A percentile compares a stretch with the other conserved stretches of the same genome.
phyloP scores from a whole-genome alignment of 2,329 filamentous ascomycete genomes.

The Chaetomium olivaceum region DNA sequence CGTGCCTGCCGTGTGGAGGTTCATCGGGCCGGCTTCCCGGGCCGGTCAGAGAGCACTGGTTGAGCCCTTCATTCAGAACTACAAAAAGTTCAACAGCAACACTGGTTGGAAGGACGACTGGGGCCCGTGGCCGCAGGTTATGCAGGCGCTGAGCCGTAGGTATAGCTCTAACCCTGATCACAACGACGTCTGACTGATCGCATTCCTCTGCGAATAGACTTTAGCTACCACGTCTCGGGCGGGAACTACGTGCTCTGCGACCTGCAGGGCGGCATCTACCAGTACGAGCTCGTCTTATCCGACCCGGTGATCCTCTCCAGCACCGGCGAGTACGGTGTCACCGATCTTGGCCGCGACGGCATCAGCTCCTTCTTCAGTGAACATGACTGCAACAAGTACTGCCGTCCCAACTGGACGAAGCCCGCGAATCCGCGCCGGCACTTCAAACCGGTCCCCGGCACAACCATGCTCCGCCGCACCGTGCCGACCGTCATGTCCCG shows the following conservation, averaged over 20 bases:
- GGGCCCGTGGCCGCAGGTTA: constrained; percentile 39
- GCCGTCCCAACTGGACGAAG: constrained; percentile 32
- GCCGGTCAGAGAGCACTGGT: constrained; percentile 34
- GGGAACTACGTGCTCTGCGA: constrained; percentile 45
- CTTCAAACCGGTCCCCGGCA: constrained; percentile 15
- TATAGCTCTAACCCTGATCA: not conserved
- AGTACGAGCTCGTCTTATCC: constrained; percentile 40
- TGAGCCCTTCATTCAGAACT: constrained; percentile 46
- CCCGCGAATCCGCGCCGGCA: constrained; percentile 16
- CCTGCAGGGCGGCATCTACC: constrained; percentile 46
- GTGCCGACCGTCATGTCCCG: constrained; percentile 18
- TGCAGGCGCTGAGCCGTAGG: constrained; percentile 45
- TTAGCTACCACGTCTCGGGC: constrained; percentile 43
- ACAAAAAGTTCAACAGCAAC: constrained; percentile 49
- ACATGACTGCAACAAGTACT: constrained; percentile 38
- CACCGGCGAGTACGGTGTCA: constrained; percentile 40
- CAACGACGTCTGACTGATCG: not conserved
- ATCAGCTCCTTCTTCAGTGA: constrained; percentile 45
- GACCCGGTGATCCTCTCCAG: constrained; percentile 47
- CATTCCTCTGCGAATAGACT: constrained; percentile 32
- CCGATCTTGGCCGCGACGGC: constrained; percentile 42
- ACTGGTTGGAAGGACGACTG: constrained; percentile 41
- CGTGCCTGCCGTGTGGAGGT: constrained; percentile 39
- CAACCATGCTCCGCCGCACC: constrained; percentile 16
- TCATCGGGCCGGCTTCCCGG: constrained; percentile 19